Evolutionary conservation across 768 basidiomycete species (phyloP).

Genomic region (Russula sp.): DNA sequence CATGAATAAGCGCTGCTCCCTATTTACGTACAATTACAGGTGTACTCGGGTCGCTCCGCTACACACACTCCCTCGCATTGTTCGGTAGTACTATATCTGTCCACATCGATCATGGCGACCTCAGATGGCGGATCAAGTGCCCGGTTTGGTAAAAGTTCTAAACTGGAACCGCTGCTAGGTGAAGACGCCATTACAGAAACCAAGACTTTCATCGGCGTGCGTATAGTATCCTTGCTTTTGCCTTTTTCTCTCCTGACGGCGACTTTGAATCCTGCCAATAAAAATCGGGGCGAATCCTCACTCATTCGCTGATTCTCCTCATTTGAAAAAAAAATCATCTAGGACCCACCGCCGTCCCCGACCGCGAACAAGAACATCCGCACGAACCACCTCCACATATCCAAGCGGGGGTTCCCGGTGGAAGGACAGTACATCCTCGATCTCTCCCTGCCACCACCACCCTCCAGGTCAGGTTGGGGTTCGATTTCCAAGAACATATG

Average conservation of each 20-base stretch:
- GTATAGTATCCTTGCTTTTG: neutral
- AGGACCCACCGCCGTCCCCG: neutral
- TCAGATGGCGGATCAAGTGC: neutral
- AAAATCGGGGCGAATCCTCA: neutral
- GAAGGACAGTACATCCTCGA: slow-evolving; percentile 5
- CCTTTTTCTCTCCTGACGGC: too few relatives aligned
- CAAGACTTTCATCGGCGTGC: neutral
- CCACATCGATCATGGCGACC: neutral
- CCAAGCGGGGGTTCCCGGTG: neutral
- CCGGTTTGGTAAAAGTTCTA: neutral
- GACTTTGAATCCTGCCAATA: neutral
- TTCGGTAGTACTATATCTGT: too few relatives aligned
- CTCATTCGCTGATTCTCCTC: too few relatives aligned
- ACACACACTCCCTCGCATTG: too few relatives aligned
- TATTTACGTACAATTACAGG: too few relatives aligned
- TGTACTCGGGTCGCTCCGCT: too few relatives aligned
- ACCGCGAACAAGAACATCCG: neutral
- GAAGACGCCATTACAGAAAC: neutral
- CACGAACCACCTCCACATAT: neutral
- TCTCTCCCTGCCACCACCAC: neutral
- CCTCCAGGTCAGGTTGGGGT: too few relatives aligned
- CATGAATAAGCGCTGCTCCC: too few relatives aligned
- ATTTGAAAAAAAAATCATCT: neutral
- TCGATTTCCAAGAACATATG: neutral
- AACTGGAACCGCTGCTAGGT: neutral